phyloP scores from a whole-genome alignment of 1,139 yeast species.

The Blastobotrys aristatus region DNA sequence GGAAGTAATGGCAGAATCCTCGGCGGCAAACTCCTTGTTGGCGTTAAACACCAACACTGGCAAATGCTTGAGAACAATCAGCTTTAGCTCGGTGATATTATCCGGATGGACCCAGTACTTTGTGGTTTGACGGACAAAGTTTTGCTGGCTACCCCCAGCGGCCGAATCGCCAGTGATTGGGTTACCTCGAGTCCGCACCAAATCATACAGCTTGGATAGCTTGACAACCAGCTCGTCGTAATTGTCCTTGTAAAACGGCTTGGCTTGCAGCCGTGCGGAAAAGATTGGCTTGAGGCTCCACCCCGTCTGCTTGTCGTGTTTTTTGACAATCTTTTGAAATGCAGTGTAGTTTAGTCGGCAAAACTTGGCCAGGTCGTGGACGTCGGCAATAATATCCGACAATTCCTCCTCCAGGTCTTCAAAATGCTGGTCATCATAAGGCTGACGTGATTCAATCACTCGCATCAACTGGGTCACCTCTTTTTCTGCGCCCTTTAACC shows the following conservation, averaged over 20 bases:
- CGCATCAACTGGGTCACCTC: slow-evolving; percentile 62
- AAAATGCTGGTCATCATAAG: slow-evolving; percentile 65
- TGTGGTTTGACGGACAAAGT: slow-evolving; percentile 96
- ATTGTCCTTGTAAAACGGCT: slow-evolving; percentile 93
- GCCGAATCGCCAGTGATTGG: slow-evolving; percentile 92
- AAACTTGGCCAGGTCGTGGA: slow-evolving; percentile 92
- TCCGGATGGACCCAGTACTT: slow-evolving; percentile 99
- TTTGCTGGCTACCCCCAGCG: slow-evolving; percentile 97
- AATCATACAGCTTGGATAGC: slow-evolving; percentile 80
- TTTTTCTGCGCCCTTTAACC: slow-evolving; percentile 75
- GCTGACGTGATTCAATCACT: slow-evolving; percentile 35
- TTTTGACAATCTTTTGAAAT: slow-evolving; percentile 90
- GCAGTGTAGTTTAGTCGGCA: slow-evolving; percentile 92
- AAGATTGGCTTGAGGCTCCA: slow-evolving; percentile 85
- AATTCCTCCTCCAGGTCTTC: slow-evolving; percentile 88
- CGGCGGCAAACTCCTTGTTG: slow-evolving; percentile 89
- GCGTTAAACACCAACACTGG: slow-evolving; percentile 96
- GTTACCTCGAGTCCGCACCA: slow-evolving; percentile 92
- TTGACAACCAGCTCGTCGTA: slow-evolving; percentile 86
- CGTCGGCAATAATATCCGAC: slow-evolving; percentile 92
- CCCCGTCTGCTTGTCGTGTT: slow-evolving; percentile 87
- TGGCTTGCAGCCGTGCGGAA: slow-evolving; percentile 85
- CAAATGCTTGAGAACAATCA: slow-evolving; percentile 84
- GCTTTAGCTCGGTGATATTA: slow-evolving; percentile 93
- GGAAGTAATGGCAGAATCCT: slow-evolving; percentile 94